phyloP scores from a whole-genome alignment of 164 flowering plant genomes.

The Cinnamomum micranthum region DNA sequence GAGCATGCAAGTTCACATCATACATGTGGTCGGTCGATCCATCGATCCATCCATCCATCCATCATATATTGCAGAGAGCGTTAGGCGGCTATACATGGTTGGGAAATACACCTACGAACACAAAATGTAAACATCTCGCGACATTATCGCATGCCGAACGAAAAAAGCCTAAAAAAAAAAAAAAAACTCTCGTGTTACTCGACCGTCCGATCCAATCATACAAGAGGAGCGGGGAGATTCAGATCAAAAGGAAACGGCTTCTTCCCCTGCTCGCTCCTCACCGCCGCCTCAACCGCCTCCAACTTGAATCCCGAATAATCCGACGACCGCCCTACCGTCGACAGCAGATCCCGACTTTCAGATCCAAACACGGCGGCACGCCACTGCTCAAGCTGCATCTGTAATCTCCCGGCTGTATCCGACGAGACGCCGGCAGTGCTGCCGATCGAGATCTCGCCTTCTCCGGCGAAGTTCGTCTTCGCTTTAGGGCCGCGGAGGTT shows the following conservation, averaged over 20 bases:
- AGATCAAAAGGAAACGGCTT: conserved; percentile 51
- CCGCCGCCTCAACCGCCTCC: conserved; percentile 29
- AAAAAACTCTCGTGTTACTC: background rate
- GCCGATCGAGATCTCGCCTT: background rate
- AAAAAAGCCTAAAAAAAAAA: background rate
- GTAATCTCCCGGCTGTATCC: background rate
- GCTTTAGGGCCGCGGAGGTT: conserved; percentile 50
- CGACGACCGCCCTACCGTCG: conserved; percentile 8
- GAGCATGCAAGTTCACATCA: too few species aligned
- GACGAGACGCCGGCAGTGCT: background rate
- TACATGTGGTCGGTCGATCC: too few species aligned
- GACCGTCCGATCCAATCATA: conserved; percentile 22
- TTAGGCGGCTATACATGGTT: too few species aligned
- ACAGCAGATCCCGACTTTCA: conserved; percentile 8
- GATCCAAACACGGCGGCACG: conserved; percentile 9
- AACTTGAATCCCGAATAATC: conserved; percentile 32
- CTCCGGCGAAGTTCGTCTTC: conserved; percentile 44
- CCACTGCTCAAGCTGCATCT: conserved; percentile 12
- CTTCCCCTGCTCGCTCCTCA: conserved; percentile 25
- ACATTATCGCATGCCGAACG: background rate
- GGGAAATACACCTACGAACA: background rate
- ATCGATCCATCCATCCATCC: too few species aligned
- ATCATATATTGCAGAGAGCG: too few species aligned
- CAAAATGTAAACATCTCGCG: background rate
- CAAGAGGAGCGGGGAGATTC: conserved; percentile 46